Evolutionary conservation across 2,329 filamentous ascomycete genomes (phyloP).

Genomic region (Trichoderma koningii): DNA sequence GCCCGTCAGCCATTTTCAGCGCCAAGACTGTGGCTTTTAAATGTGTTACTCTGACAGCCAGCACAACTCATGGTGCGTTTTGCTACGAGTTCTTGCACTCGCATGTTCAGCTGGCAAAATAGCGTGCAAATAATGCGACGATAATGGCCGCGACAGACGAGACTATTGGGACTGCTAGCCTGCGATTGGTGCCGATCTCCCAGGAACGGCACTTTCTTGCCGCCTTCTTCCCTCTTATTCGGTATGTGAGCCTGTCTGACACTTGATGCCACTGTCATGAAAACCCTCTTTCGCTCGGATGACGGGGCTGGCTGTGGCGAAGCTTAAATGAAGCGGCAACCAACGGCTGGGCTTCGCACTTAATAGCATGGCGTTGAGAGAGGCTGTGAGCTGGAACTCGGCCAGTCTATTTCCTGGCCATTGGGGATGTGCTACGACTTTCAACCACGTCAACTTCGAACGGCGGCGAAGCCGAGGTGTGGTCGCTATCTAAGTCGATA

Average conservation of each 20-base stretch:
- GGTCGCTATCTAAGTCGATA: not conserved
- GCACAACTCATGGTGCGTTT: not conserved
- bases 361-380: not conserved
- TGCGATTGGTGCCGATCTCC: constrained; percentile 11
- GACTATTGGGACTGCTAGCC: constrained; percentile 20
- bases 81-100: not conserved
- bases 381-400: not conserved
- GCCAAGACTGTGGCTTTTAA: constrained; percentile 17
- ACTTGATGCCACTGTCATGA: not conserved
- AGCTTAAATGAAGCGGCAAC: not conserved
- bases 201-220: not conserved
- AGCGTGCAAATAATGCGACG: constrained; percentile 16
- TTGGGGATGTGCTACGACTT: too few relatives aligned
- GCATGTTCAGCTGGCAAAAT: constrained; percentile 4
- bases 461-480: not conserved
- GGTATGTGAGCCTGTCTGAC: not conserved
- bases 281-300: not conserved
- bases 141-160: not conserved
- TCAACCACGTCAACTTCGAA: not conserved
- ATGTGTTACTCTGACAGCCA: not conserved
- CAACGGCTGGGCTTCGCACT: not conserved
- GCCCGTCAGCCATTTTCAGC: not conserved
- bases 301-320: constrained; percentile 4
- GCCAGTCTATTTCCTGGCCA: not conserved
- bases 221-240: not conserved